These are phyloP conservation scores for Bryum argenteum DNA, from an alignment of 225 moss, liverwort and hornwort genomes.

Conservation along the genomic window DNA sequence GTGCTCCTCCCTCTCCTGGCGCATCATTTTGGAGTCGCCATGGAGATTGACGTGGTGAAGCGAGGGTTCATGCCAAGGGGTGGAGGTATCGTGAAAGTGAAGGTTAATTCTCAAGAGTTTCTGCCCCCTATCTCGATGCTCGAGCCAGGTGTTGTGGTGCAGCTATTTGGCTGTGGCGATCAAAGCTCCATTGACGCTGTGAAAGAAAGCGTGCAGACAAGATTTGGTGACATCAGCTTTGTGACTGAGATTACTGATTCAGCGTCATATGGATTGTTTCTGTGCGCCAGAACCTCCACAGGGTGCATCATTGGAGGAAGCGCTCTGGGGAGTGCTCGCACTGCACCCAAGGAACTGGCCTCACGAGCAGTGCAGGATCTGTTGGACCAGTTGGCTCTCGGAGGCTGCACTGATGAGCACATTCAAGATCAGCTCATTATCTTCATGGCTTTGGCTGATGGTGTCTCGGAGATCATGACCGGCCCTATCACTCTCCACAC, in stretches of 20 bases:
- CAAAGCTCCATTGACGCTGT: neutral
- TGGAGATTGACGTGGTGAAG: constrained; percentile 17
- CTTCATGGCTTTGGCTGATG: constrained; percentile 26
- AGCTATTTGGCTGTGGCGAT: constrained; percentile 16
- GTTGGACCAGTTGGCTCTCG: constrained; percentile 16
- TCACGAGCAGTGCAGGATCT: constrained; percentile 20
- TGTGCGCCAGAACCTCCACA: constrained; percentile 17
- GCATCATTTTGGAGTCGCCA: constrained; percentile 1
- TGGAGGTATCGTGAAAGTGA: constrained; percentile 24
- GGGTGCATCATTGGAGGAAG: constrained; percentile 20
- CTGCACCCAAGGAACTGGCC: neutral
- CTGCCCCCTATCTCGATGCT: constrained; percentile 21
- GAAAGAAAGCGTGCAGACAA: neutral
- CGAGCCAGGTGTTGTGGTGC: constrained; percentile 21
- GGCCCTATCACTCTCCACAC: constrained; percentile 27
- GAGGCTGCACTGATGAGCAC: constrained; percentile 31
- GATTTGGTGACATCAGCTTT: neutral
- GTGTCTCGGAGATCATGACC: constrained; percentile 23
- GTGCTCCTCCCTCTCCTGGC: neutral
- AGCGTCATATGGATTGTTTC: constrained; percentile 22
- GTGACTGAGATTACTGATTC: neutral
- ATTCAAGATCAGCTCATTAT: constrained; percentile 28
- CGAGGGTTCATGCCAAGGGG: constrained; percentile 25
- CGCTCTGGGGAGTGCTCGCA: neutral
- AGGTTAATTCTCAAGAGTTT: constrained; percentile 10